Evolutionary conservation across 805 yeast species (phyloP).

Genomic region (Jamesozyma piceae): DNA sequence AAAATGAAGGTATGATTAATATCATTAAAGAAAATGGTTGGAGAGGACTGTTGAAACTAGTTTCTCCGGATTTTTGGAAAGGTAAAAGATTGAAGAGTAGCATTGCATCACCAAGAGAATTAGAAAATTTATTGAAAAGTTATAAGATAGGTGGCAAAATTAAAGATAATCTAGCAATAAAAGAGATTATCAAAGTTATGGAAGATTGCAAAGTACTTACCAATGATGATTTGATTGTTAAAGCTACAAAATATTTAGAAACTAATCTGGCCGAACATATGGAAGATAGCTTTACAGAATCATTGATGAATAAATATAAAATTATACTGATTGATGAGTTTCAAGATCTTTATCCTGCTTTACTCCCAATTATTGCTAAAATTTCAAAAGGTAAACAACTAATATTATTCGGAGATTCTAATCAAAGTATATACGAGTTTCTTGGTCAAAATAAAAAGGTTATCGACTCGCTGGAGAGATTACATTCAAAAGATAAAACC

Average conservation of each 20-base stretch:
- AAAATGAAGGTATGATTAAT: conserved; percentile 29
- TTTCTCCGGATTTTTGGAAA: conserved; percentile 20
- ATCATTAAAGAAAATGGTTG: conserved; percentile 50
- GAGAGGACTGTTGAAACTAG: conserved; percentile 35
- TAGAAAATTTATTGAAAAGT: conserved; percentile 16
- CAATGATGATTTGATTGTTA: conserved; percentile 25
- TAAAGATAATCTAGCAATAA: conserved; percentile 11
- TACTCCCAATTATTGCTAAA: conserved; percentile 37
- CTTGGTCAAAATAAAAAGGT: conserved; percentile 41
- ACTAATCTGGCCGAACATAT: not conserved
- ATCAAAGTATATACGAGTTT: conserved; percentile 63
- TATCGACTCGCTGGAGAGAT: conserved; percentile 18
- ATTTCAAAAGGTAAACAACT: conserved; percentile 40
- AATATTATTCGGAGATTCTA: conserved; percentile 61
- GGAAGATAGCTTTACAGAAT: conserved; percentile 6
- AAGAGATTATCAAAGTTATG: conserved; percentile 23
- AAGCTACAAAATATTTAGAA: conserved; percentile 15
- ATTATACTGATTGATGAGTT: conserved; percentile 60
- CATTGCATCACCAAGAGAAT: conserved; percentile 9
- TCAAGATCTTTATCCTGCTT: conserved; percentile 54
- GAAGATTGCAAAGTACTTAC: conserved; percentile 29
- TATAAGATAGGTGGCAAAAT: conserved; percentile 6
- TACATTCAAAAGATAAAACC: conserved; percentile 8
- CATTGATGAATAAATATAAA: conserved; percentile 22
- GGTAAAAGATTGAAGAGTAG: conserved; percentile 4